phyloP scores from a whole-genome alignment of 2,329 filamentous ascomycete genomes.

The Trichoderma afroharzianum region DNA sequence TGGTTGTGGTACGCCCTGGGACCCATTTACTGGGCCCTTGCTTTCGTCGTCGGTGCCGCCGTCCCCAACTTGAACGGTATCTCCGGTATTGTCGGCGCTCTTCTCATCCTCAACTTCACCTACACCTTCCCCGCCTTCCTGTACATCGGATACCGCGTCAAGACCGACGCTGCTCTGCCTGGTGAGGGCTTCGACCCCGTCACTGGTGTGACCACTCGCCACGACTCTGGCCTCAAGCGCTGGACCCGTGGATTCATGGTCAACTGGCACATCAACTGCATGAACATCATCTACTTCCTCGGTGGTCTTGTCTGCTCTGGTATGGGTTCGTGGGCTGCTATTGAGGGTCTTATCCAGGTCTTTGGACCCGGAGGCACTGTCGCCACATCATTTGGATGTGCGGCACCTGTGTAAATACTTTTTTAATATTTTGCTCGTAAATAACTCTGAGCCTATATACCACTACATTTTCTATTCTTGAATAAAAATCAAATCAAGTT shows the following conservation, averaged over 20 bases:
- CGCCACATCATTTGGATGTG: conserved; percentile 11
- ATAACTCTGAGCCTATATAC: conserved; percentile 10
- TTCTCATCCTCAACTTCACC: conserved; percentile 15
- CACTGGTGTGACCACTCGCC: conserved; percentile 6
- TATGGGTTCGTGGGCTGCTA: conserved; percentile 6
- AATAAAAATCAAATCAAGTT: not conserved
- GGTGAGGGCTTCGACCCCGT: conserved; percentile 7
- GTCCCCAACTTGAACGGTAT: conserved; percentile 14
- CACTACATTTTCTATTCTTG: not conserved
- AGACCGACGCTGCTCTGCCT: not conserved
- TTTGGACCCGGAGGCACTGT: conserved; percentile 12
- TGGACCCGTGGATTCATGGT: conserved; percentile 9
- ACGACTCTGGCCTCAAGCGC: not conserved
- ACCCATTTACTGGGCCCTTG: conserved; percentile 12
- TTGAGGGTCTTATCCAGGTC: not conserved
- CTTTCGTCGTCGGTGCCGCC: conserved; percentile 9
- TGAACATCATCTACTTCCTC: conserved; percentile 12
- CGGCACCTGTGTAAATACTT: conserved; percentile 9
- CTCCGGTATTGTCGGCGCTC: conserved; percentile 7
- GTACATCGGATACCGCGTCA: conserved; percentile 8
- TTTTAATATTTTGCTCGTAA: conserved; percentile 10
- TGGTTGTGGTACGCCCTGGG: conserved; percentile 13
- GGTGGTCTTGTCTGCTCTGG: conserved; percentile 7
- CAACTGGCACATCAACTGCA: conserved; percentile 7
- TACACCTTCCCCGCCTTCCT: conserved; percentile 14